These are phyloP conservation scores for Solanum hybrid DNA, from an alignment of 305 asterid species.

Conservation along the genomic window DNA sequence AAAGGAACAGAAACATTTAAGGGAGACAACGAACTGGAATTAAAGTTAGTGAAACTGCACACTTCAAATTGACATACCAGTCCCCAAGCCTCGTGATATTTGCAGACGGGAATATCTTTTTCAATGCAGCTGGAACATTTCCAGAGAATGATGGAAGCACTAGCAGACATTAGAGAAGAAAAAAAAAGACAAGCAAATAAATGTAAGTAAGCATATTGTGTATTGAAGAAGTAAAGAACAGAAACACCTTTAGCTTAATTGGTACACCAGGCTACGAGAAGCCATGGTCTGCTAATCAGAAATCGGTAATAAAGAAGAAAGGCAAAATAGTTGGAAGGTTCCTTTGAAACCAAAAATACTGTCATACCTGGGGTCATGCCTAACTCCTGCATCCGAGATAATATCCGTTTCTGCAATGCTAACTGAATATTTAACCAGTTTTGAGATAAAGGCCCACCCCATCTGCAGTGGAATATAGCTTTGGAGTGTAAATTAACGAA, in stretches of 20 bases:
- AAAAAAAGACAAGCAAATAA: not conserved
- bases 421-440: conserved; percentile 78
- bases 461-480: conserved; percentile 36
- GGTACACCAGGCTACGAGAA: not conserved
- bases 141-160: conserved; percentile 99
- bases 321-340: not conserved
- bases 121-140: conserved; percentile 89
- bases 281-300: not conserved
- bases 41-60: not conserved
- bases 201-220: not conserved
- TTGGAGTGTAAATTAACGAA: not conserved
- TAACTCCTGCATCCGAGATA: conserved; percentile 73
- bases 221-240: not conserved
- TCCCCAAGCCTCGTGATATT: conserved; percentile 88
- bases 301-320: not conserved
- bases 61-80: conserved; percentile 47
- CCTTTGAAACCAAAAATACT: conserved; percentile 3
- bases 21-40: not conserved
- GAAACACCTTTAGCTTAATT: not conserved
- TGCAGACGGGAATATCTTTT: conserved; percentile 67
- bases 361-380: conserved; percentile 96
- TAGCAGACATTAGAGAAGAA: conserved; percentile 14
- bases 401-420: conserved; percentile 71
- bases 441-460: conserved; percentile 96
- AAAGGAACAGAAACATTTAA: not conserved